phyloP scores from a whole-genome alignment of 331 rosid species.

The Quercus tomentella region DNA sequence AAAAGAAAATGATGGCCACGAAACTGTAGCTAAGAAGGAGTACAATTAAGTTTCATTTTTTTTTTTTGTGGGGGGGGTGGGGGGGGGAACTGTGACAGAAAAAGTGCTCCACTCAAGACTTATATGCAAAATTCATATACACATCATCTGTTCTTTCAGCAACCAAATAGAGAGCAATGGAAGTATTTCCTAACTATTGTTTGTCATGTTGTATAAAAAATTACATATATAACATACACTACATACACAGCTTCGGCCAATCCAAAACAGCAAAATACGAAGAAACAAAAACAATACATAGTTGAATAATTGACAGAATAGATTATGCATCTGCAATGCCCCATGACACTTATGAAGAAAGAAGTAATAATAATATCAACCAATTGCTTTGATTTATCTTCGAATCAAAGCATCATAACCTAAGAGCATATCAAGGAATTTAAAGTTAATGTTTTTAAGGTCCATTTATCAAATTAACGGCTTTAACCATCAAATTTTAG shows the following conservation, averaged over 20 bases:
- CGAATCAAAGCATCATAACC: background rate
- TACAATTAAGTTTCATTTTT: background rate
- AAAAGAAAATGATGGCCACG: background rate
- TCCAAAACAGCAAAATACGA: no score
- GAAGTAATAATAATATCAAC: background rate
- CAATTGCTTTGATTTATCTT: background rate
- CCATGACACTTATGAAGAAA: background rate
- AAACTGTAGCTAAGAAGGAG: background rate
- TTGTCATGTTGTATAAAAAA: background rate
- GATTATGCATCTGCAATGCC: background rate
- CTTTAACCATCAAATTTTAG: background rate
- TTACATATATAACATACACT: no score
- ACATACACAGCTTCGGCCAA: no score
- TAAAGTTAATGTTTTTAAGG: background rate
- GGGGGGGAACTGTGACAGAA: background rate
- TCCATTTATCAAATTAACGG: background rate
- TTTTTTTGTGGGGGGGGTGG: background rate
- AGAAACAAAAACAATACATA: no score
- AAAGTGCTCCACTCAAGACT: background rate
- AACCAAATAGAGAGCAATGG: background rate
- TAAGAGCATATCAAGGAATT: background rate
- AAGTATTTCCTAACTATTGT: background rate
- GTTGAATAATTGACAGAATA: background rate
- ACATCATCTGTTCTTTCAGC: background rate
- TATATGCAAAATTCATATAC: background rate